Percentiles rank a stretch among this genome's conserved stretches.
Evolutionary conservation across 345 rosid species (phyloP).

Genomic region (Clarkia xantiana): DNA sequence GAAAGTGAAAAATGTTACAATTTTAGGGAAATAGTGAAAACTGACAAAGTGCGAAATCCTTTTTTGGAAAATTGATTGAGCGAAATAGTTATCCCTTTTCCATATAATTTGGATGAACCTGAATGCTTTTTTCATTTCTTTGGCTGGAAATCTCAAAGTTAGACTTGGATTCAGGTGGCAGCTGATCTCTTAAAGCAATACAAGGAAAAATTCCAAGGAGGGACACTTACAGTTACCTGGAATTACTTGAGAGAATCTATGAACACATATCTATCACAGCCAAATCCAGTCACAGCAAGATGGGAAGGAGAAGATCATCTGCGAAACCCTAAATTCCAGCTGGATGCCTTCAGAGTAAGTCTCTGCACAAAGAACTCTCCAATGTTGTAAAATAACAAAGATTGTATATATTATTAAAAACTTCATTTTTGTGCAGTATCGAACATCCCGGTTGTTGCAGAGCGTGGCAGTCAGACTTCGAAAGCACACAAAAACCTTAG

Average conservation of each 20-base stretch:
- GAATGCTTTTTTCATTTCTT: not conserved
- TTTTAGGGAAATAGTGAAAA: too few species aligned
- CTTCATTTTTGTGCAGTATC: slow-evolving; percentile 40
- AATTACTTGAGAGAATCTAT: slow-evolving; percentile 89
- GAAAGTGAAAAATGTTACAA: too few species aligned
- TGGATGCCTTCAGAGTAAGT: slow-evolving; percentile 95
- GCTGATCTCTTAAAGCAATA: slow-evolving; percentile 80
- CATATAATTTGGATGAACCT: not conserved
- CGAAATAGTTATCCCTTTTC: too few species aligned
- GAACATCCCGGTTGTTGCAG: slow-evolving; percentile 88
- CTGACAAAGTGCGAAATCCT: too few species aligned
- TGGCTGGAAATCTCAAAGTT: not conserved
- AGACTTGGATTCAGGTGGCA: slow-evolving; percentile 51
- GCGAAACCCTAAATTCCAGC: slow-evolving; percentile 83
- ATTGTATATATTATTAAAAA: too few species aligned
- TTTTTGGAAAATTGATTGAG: too few species aligned
- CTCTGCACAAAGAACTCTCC: too few species aligned
- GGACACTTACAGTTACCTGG: slow-evolving; percentile 87
- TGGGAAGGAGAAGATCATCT: slow-evolving; percentile 95
- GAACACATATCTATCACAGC: slow-evolving; percentile 79
- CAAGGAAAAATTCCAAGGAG: slow-evolving; percentile 87
- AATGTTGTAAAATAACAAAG: too few species aligned
- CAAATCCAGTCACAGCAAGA: slow-evolving; percentile 87
- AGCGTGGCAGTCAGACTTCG: slow-evolving; percentile 67
- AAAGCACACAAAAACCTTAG: slow-evolving; percentile 70